Evolutionary conservation across 2,329 filamentous ascomycete species (phyloP), one percentile per base, ranked within the genome.

Genomic region (Fusarium drepaniforme): DNA sequence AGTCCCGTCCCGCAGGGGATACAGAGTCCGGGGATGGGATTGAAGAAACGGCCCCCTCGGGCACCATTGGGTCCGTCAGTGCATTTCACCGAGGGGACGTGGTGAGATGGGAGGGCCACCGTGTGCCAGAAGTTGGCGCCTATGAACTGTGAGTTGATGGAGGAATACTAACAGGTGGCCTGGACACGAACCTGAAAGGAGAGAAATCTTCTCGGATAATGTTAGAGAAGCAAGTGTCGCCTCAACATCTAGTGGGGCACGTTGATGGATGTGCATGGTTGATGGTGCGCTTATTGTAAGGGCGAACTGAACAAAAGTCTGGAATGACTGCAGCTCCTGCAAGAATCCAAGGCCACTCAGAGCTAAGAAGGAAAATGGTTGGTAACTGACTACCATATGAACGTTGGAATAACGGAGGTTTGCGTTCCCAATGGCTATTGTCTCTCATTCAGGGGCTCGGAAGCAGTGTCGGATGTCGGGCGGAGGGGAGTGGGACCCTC

Each of bases 1-100:
- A 81, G 78, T 1, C 82, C 81, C 8, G 81, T 79, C 8, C 74
- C 75, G 56, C 75, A 77, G 18, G 73, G 73, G 2, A 75, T 66
- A 12, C 73, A 75, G n/a, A 73, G 40, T 18, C 64, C 73, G 0
- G 72, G 63, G 5, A 72, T 51, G 4, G 67, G 70, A 18, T 75
- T 73, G 11, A 75, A 71, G 56, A 75, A 75, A 1, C 67, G 51
- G 4, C 49, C 65, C 7, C 73, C 73, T 8, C 73, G 53, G 3
- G 73, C 73, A 8, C 73, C 73, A 6, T 75, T 75, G 0, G 73
- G 73, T 1, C 73, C 73, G 8, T 75, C 73, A 2, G 70, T 72
- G 13, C 68, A 72, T 67, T 72, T 72, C 13, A 71, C 5, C 0
- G 70, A 42, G 0, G 70, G 35, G 9, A 72, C 57, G 1, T 11